Evolutionary conservation across 345 rosid genomes (phyloP), one percentile per base, ranked within the genome.

Genomic region (Kandelia obovata): DNA sequence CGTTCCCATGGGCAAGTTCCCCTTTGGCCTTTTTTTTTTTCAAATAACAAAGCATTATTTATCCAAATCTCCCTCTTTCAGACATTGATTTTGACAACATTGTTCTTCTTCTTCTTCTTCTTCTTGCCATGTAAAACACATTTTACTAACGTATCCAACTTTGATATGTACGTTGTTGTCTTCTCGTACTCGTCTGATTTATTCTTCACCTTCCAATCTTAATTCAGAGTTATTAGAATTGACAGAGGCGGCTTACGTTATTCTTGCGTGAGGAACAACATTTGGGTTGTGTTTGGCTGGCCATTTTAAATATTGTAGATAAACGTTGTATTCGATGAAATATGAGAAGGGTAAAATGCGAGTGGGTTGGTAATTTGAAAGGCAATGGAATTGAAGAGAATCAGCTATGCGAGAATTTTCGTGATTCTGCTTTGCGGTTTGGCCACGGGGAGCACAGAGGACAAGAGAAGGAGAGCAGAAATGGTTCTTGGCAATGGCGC

Each of bases 351-450:
- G 64, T 47, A 75, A 65, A 47, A 55, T 30, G 72, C 52, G 78
- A 72, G 71, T 72, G 85, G 79, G 62, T 46, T 65, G 64, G 68
- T 75, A 71, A 69, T 68, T 59, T 70, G 66, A 61, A 53, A 77
- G 77, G 79, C 72, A 72, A 82, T 78, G 86, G 79, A 72, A 75
- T 67, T 74, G 68, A 80, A 72, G 78, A 78, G 72, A 65, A 35
- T 63, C 63, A 56, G 72, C 67, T 62, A 62, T 67, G 67, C 79
- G 65, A 63, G 76, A 69, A 43, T 70, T 59, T 58, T 70, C 60
- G 63, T 73, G 57, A 70, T 83, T 70, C 62, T 80, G 69, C 67
- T 86, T 31, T 86, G 77, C 16, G 63, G 47, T 11, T 53, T 79
- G 70, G 80, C 80, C 34, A 53, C 55, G 17, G 82, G 53, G 37